Evolutionary conservation across 163 green algal genomes (phyloP).

Genomic region (Prototheca wickerhamii): DNA sequence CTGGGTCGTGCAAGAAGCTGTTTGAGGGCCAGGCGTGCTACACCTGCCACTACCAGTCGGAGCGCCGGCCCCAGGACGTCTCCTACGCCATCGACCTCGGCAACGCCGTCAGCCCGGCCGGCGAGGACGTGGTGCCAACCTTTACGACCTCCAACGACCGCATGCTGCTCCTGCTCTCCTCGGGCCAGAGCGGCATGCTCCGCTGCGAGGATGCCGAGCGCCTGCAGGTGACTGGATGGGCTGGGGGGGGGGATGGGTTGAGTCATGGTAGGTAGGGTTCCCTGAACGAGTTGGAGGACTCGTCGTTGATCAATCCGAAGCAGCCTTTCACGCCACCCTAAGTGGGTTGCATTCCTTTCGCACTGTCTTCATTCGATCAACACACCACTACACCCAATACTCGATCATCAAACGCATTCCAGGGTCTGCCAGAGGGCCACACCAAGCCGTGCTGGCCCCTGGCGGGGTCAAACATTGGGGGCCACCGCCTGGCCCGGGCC

Average conservation of each 20-base stretch:
- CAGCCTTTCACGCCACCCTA: no score
- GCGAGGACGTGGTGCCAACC: conserved; percentile 63
- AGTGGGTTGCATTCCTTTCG: no score
- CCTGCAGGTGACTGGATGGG: conserved; percentile 44
- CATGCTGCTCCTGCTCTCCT: conserved; percentile 66
- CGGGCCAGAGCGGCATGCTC: conserved; percentile 51
- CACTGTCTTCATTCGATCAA: no score
- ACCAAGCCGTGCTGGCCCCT: conserved; percentile 62
- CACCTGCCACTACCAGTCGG: conserved; percentile 36
- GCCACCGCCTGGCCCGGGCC: conserved; percentile 15
- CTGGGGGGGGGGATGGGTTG: not conserved
- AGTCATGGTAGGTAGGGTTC: not conserved
- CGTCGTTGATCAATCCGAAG: no score
- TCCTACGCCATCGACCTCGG: conserved; percentile 69
- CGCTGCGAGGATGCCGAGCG: conserved; percentile 70
- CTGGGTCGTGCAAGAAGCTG: conserved; percentile 36
- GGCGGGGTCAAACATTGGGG: conserved; percentile 21
- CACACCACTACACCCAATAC: no score
- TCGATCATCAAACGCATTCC: no score
- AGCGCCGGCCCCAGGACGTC: conserved; percentile 8
- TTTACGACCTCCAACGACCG: conserved; percentile 77
- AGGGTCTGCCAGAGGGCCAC: conserved; percentile 64
- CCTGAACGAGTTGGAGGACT: no score
- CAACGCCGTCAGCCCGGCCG: conserved; percentile 47
- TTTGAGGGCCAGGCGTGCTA: conserved; percentile 42